Evolutionary conservation across 306 rosid species (phyloP), one percentile per base, ranked within the genome.

Genomic region (Cucumis hystrix): DNA sequence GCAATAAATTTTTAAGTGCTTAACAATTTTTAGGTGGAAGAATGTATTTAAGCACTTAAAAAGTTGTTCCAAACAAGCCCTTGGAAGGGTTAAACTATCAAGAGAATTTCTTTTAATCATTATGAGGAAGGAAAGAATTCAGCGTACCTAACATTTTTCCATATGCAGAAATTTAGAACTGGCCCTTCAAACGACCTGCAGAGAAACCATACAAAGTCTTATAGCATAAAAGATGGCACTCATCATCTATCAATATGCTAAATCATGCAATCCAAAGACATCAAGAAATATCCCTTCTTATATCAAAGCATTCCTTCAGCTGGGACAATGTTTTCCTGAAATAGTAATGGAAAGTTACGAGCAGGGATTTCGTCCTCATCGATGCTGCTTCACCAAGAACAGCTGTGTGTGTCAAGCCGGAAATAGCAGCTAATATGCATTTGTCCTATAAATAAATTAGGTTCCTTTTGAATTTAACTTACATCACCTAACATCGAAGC

Each of bases 181-280:
- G 51, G 59, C 54, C 54, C 72, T 76, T 61, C 79, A 76, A 17
- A 28, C 21, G 7, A 76, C 79, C 79, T 76, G 79, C 79, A 76
- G 35, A 41, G 56, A 76, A 76, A 45, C 70, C 79, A 76, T 23
- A 76, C 41, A 76, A 76, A 59, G 45, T 61, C 59, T 39, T 76
- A 35, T 43, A 58, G 58, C 35, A 45, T 61, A 59, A 60, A 45
- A 61, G 58, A 76, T 21, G 13, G 58, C 23, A 16, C 60, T 40
- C 41, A 60, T 21, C 69, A 40, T 55, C 56, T 43, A 76, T 60
- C 17, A 41, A 20, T 41, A 58, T 20, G 55, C 54, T 23, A 74
- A 52, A 54, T 33, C 49, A 30, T 30, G 64, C 64, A 74, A 55
- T 49, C 78, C 51, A 74, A 56, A 30, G 72, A 54, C 35, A 37